Conservation (phyloP, 306 rosid species). For the Spatholobus suberectus region DNA sequence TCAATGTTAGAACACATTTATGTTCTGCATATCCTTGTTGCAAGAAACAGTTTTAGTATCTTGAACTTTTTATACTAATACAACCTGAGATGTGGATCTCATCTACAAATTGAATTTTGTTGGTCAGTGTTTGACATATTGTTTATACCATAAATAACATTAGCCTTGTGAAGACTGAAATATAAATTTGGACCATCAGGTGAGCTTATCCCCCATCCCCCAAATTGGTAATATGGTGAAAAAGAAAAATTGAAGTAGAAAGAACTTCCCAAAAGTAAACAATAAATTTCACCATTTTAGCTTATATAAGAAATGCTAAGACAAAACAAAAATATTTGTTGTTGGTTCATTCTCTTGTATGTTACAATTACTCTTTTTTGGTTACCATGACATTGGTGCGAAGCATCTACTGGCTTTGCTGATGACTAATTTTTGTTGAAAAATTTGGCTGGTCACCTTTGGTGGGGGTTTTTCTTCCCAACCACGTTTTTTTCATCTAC, state of each 20-base stretch:
- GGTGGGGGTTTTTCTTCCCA: no score
- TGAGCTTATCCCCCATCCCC: background rate
- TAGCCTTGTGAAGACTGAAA: background rate
- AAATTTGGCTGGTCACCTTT: no score
- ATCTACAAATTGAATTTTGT: background rate
- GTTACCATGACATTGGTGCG: no score
- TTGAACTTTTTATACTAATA: slow-evolving; percentile 26
- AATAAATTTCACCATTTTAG: background rate
- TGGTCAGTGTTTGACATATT: background rate
- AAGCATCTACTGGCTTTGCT: no score
- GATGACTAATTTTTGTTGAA: no score
- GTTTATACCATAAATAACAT: background rate
- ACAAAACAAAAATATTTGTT: background rate
- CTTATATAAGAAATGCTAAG: background rate
- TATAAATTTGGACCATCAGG: background rate
- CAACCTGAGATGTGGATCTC: slow-evolving; percentile 8
- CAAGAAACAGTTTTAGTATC: background rate
- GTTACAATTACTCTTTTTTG: slow-evolving; percentile 10
- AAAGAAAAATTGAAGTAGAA: slow-evolving; percentile 10
- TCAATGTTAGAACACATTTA: slow-evolving; percentile 11
- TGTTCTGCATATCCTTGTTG: slow-evolving; percentile 14
- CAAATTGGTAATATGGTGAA: background rate
- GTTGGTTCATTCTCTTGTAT: background rate
- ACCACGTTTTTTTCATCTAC: no score
- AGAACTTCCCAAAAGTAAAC: slow-evolving; percentile 1